Conservation (phyloP, 75 land plant genomes). For the Adiantum capillusveneris region DNA sequence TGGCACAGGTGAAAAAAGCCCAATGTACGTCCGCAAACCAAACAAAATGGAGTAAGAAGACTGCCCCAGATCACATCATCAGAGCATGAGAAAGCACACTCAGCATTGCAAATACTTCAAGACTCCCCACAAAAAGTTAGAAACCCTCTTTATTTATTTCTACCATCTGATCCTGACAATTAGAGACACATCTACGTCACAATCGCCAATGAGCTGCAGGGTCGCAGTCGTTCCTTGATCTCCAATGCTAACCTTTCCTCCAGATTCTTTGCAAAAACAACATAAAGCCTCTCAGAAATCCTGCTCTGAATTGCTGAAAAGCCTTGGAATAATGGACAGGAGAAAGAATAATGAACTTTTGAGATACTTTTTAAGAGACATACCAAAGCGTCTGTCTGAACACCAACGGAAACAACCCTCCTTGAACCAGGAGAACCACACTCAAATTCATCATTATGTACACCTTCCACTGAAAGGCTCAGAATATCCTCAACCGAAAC, state of each 20-base stretch:
- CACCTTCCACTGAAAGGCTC: slow-evolving; percentile 3
- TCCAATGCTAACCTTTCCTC: slow-evolving; percentile 8
- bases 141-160: no score
- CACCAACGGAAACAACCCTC: slow-evolving; percentile 7
- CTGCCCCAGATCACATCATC: no score
- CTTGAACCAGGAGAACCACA: neutral
- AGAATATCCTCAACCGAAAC: slow-evolving; percentile 19
- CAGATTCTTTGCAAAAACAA: slow-evolving; percentile 1
- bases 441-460: neutral
- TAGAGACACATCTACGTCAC: neutral
- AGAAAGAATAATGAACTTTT: no score
- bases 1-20: no score
- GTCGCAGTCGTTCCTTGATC: slow-evolving; percentile 1
- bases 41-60: no score
- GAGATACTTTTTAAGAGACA: neutral
- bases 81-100: no score
- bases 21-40: no score
- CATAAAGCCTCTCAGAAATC: neutral
- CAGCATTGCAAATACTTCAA: no score
- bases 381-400: slow-evolving; percentile 13
- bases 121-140: no score
- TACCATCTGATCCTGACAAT: no score
- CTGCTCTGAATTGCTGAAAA: neutral
- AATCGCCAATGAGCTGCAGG: neutral
- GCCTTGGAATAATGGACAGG: neutral